phyloP scores from a whole-genome alignment of 164 flowering plant species.

The Saururus chinensis region DNA sequence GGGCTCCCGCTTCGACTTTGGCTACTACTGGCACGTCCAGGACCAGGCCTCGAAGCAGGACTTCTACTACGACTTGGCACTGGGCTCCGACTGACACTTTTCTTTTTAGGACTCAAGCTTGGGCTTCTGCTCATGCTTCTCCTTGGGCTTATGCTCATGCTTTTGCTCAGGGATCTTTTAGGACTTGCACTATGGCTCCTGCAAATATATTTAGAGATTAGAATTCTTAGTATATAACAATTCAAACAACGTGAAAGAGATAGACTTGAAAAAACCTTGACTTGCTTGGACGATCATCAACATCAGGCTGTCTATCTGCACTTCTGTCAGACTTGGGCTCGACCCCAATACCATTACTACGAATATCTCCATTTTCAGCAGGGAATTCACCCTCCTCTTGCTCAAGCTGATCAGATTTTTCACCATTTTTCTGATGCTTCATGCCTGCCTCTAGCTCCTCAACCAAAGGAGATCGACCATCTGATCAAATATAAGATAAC shows the following conservation, averaged over 20 bases:
- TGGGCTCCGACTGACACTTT: constrained; percentile 39
- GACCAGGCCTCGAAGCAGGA: constrained; percentile 15
- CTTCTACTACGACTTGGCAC: constrained; percentile 39
- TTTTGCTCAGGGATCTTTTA: constrained; percentile 54
- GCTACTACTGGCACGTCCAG: constrained; percentile 21
- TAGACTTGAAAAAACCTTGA: constrained; percentile 58
- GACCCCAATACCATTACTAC: constrained; percentile 45
- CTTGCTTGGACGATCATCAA: constrained; percentile 65
- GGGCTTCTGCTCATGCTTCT: constrained; percentile 61
- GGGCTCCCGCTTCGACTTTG: constrained; percentile 44
- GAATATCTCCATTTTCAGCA: constrained; percentile 62
- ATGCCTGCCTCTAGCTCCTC: constrained; percentile 25
- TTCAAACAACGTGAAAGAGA: neutral
- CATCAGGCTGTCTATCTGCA: constrained; percentile 63
- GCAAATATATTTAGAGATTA: constrained; percentile 31
- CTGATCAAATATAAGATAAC: neutral
- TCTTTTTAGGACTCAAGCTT: constrained; percentile 29
- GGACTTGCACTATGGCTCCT: constrained; percentile 86
- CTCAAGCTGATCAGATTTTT: constrained; percentile 20
- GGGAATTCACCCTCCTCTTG: constrained; percentile 32
- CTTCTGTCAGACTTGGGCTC: constrained; percentile 35
- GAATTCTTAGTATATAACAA: neutral
- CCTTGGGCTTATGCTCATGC: constrained; percentile 77
- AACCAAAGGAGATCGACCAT: constrained; percentile 15
- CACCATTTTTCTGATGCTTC: constrained; percentile 27